A percentile compares a stretch with the other conserved stretches of the same genome.
These are phyloP conservation scores for Myriosclerotinia duriaeana DNA, from an alignment of 2,329 filamentous ascomycete species.

Conservation along the genomic window DNA sequence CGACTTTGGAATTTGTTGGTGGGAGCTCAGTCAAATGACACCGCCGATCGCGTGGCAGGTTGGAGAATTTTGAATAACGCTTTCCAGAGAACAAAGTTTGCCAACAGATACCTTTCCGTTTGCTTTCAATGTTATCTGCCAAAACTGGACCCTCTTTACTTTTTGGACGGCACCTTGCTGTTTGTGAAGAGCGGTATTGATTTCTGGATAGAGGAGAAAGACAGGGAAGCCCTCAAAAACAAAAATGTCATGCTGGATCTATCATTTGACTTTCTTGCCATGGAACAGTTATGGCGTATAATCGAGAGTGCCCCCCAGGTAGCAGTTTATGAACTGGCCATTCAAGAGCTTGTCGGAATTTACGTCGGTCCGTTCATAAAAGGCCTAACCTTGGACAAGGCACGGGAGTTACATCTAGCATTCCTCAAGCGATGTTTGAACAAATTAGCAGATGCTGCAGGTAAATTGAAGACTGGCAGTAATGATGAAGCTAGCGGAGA, in stretches of 20 bases:
- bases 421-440: conserved; percentile 72
- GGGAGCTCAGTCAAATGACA: conserved; percentile 58
- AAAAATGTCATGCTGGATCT: conserved; percentile 50
- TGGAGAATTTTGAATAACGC: conserved; percentile 65
- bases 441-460: conserved; percentile 65
- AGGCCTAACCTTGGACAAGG: conserved; percentile 50
- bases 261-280: conserved; percentile 52
- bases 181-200: conserved; percentile 58
- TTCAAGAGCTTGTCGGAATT: conserved; percentile 68
- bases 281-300: conserved; percentile 81
- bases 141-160: conserved; percentile 54
- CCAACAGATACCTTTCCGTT: conserved; percentile 56
- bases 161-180: conserved; percentile 60
- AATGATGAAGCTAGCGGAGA: conserved; percentile 48
- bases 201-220: conserved; percentile 50
- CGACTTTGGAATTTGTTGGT: conserved; percentile 73
- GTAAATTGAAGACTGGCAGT: conserved; percentile 52
- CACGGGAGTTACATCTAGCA: conserved; percentile 62
- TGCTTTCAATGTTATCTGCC: conserved; percentile 60
- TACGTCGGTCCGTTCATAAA: conserved; percentile 60
- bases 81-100: conserved; percentile 45
- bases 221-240: conserved; percentile 42
- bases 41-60: conserved; percentile 61
- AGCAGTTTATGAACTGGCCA: conserved; percentile 67
- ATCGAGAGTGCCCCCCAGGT: conserved; percentile 66